These are phyloP conservation scores for Podospora pseudoanserina DNA, from an alignment of 495 filamentous ascomycete species.

Conservation along the genomic window DNA sequence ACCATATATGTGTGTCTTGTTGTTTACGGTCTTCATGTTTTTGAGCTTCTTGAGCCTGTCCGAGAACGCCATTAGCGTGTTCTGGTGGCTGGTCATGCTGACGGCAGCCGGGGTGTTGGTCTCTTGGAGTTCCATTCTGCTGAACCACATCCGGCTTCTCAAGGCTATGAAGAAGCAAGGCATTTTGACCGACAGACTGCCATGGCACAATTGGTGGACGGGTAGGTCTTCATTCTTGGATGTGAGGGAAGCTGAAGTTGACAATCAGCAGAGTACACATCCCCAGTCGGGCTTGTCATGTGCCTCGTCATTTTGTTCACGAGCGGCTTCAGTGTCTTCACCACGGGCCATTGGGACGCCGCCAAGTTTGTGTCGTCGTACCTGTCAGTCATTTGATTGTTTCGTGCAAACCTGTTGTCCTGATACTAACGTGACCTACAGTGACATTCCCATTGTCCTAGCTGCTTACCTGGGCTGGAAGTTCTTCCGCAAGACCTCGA, in stretches of 20 bases:
- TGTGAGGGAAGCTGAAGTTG: not conserved
- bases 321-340: conserved; percentile 47
- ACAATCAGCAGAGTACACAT: conserved; percentile 29
- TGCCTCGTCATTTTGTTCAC: conserved; percentile 48
- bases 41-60: conserved; percentile 60
- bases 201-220: conserved; percentile 46
- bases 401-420: not conserved
- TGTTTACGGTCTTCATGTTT: conserved; percentile 51
- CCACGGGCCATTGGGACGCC: conserved; percentile 45
- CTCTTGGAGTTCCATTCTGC: conserved; percentile 48
- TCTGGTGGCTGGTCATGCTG: conserved; percentile 58
- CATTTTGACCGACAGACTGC: conserved; percentile 35
- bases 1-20: conserved; percentile 54
- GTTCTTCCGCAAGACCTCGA: conserved; percentile 48
- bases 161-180: conserved; percentile 42
- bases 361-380: conserved; percentile 48
- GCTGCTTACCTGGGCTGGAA: conserved; percentile 55
- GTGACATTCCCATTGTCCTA: conserved; percentile 54
- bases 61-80: conserved; percentile 54
- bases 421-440: conserved; percentile 16
- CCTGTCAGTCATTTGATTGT: conserved; percentile 34
- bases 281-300: conserved; percentile 40
- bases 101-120: conserved; percentile 54
- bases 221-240: conserved; percentile 22
- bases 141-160: conserved; percentile 47